Conservation (phyloP, 2,329 filamentous ascomycete species). For the Microcyclosporella mali region DNA sequence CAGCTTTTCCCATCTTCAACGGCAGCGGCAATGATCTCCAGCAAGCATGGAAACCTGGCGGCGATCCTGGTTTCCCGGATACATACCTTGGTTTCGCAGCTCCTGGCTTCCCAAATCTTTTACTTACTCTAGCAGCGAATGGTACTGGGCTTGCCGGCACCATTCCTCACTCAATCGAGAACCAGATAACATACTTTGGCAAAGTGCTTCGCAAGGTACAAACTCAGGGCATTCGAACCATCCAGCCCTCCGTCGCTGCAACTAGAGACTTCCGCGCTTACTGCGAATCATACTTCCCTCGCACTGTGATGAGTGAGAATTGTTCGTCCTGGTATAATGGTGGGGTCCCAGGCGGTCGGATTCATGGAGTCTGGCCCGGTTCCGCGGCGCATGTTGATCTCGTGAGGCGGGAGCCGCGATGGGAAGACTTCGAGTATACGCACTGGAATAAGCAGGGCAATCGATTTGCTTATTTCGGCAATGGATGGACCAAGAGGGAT, state of each 20-base stretch:
- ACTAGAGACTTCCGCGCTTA: too few relatives aligned
- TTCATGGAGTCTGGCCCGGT: too few relatives aligned
- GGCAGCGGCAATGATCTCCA: constrained; percentile 47
- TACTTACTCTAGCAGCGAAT: constrained; percentile 39
- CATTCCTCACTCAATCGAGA: too few relatives aligned
- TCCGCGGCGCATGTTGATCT: too few relatives aligned
- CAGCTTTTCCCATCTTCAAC: constrained; percentile 53
- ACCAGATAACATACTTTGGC: too few relatives aligned
- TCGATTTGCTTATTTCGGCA: constrained; percentile 58
- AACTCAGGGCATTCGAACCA: too few relatives aligned
- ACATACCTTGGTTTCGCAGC: constrained; percentile 60
- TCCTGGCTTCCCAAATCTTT: constrained; percentile 61
- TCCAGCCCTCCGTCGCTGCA: too few relatives aligned
- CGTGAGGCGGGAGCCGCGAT: constrained; percentile 28
- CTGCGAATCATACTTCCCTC: too few relatives aligned
- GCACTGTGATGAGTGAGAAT: too few relatives aligned
- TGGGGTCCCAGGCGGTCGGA: too few relatives aligned
- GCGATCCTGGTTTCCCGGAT: constrained; percentile 57
- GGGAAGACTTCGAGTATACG: constrained; percentile 53
- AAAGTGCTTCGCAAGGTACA: too few relatives aligned
- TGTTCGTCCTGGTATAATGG: too few relatives aligned
- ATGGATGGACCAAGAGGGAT: constrained; percentile 58
- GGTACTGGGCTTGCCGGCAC: background rate
- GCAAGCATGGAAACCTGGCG: constrained; percentile 51
- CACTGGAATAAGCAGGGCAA: constrained; percentile 37